phyloP scores from a whole-genome alignment of 139 green algal genomes.

The Chlorella sp. region DNA sequence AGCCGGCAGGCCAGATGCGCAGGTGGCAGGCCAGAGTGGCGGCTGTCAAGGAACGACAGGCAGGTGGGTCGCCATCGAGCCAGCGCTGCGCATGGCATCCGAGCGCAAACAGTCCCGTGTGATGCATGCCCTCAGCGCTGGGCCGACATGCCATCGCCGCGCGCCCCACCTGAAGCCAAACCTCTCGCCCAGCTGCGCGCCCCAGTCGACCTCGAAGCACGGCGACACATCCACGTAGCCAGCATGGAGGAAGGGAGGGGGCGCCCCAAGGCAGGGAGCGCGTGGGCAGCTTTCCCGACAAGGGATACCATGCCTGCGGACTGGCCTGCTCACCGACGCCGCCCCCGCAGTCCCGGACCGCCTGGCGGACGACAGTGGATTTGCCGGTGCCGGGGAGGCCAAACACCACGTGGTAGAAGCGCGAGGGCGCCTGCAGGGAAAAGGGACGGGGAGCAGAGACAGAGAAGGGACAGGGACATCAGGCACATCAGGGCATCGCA shows the following conservation, averaged over 20 bases:
- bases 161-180: conserved; percentile 20
- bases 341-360: not conserved
- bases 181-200: conserved; percentile 13
- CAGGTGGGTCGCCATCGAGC: not conserved
- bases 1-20: not conserved
- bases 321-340: conserved; percentile 35
- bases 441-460: not conserved
- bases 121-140: not conserved
- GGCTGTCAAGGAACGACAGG: not conserved
- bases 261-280: too few relatives aligned
- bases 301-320: too few relatives aligned
- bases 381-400: conserved; percentile 31
- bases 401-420: conserved; percentile 28
- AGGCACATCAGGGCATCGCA: not conserved
- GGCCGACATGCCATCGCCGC: not conserved
- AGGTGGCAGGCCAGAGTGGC: not conserved
- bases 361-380: conserved; percentile 20
- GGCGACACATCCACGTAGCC: conserved; percentile 12
- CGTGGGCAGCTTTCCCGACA: too few relatives aligned
- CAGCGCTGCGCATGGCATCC: not conserved
- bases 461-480: not conserved
- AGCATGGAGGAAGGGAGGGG: too few relatives aligned
- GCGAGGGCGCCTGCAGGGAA: conserved; percentile 1
- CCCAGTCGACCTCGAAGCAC: conserved; percentile 20
- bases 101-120: not conserved